phyloP scores from a whole-genome alignment of 768 basidiomycete genomes.

The Collybia mongolica region DNA sequence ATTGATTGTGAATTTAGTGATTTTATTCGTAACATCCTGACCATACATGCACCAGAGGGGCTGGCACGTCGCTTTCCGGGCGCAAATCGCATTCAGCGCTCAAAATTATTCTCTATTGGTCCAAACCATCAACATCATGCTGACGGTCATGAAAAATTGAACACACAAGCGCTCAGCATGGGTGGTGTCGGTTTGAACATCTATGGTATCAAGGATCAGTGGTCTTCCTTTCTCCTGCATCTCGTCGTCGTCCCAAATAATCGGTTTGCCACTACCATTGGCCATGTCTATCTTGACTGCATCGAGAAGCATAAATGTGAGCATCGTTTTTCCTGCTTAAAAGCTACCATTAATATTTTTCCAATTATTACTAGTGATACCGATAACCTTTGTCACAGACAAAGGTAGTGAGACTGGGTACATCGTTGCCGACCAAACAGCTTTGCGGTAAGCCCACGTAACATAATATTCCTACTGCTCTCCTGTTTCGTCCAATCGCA shows the following conservation, averaged over 20 bases:
- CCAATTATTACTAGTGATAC: slow-evolving; percentile 7
- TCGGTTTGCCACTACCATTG: slow-evolving; percentile 16
- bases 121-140: slow-evolving; percentile 21
- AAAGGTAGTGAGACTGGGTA: slow-evolving; percentile 23
- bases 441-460: background rate
- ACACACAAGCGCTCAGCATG: slow-evolving; percentile 21
- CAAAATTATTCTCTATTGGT: slow-evolving; percentile 14
- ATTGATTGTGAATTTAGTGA: slow-evolving; percentile 14
- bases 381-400: slow-evolving; percentile 19
- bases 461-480: background rate
- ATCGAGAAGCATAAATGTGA: slow-evolving; percentile 16
- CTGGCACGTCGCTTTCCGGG: slow-evolving; percentile 19
- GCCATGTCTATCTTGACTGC: slow-evolving; percentile 21
- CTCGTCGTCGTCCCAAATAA: slow-evolving; percentile 21
- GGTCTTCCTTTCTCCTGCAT: slow-evolving; percentile 18
- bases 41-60: slow-evolving; percentile 17
- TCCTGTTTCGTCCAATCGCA: no score
- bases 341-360: no score
- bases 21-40: slow-evolving; percentile 14
- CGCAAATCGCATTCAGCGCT: slow-evolving; percentile 9
- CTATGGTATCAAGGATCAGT: slow-evolving; percentile 23
- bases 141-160: slow-evolving; percentile 26
- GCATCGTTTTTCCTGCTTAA: background rate
- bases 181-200: slow-evolving; percentile 20
- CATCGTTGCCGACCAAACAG: slow-evolving; percentile 11